Evolutionary conservation across 768 basidiomycete species (phyloP), one percentile per base, ranked within the genome.

Genomic region (Pleurotus ostreatus): DNA sequence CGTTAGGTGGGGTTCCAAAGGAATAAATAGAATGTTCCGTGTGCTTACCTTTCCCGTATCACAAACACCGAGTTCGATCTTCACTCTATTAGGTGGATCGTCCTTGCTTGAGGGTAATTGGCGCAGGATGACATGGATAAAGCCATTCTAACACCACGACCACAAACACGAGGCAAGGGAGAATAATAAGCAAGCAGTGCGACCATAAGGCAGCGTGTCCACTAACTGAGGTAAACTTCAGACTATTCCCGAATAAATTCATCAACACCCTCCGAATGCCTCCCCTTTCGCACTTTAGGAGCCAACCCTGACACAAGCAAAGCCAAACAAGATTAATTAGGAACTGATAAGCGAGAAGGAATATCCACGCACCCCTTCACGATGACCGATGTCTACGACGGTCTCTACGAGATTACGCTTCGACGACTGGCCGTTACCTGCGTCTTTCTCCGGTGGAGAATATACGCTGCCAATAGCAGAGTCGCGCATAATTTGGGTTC

Each of bases 231-330:
- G 94, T 96, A 68, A 97, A 97, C 69, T 98, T 96, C 53, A 95
- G 73, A 63, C 92, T 92, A 69, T 96, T 97, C 13, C 94, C 92
- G 62, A 97, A 92, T 38, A 98, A 70, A 66, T 98, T 98, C 92
- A 97, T 96, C 59, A 97, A 69, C 11, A 97, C 85, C 23, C 95
- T 82, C 26, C 95, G 83, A 59, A 97, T 86, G 12, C 95, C 95
- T 26, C 92, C 94, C 67, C 89, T 93, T 70, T 98, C 95, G 67
- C 90, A 94, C 64, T 84, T 86, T 25, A 96, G 72, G 6, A 74
- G 72, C 94, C 94, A 98, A 1, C 92, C 92, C 89, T 94, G 53
- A 53, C 39, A 55, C 25, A 26, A 58, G 13, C 47, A 37, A 25
- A 23, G 22, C 3, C 13, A 5, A 16, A 60, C 12, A 63, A 46